A percentile compares a stretch with the other conserved stretches of the same genome.
These are phyloP conservation scores for Bisporella sp. DNA, from an alignment of 2,329 filamentous ascomycete species.

Conservation along the genomic window DNA sequence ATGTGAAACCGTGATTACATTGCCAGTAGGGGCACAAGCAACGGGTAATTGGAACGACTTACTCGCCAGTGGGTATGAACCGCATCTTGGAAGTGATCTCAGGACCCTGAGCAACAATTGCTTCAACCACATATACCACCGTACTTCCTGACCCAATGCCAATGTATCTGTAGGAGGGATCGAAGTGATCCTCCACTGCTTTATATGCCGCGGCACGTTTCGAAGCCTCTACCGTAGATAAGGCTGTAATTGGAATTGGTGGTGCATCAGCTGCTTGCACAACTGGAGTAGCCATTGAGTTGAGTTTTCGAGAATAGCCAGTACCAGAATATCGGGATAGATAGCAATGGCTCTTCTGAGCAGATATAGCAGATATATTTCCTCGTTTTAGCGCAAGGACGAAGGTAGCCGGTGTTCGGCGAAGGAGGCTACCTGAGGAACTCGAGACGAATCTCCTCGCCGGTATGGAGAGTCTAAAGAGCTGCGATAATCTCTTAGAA, in stretches of 20 bases:
- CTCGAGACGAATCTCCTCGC: no score
- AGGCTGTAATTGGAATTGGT: not conserved
- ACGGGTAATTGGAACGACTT: slow-evolving; percentile 8
- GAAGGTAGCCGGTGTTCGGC: no score
- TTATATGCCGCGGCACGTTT: slow-evolving; percentile 69
- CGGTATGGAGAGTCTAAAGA: no score
- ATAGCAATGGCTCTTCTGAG: no score
- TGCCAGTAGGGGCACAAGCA: not conserved
- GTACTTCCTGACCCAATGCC: slow-evolving; percentile 79
- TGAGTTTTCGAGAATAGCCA: not conserved
- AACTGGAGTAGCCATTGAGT: not conserved
- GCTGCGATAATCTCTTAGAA: no score
- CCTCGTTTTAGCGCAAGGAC: no score
- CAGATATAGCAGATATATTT: no score
- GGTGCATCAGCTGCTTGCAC: not conserved
- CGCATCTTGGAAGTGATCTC: slow-evolving; percentile 56
- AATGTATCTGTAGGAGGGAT: slow-evolving; percentile 53
- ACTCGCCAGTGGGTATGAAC: slow-evolving; percentile 78
- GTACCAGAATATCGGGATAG: no score
- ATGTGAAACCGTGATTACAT: not conserved
- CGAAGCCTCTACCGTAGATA: slow-evolving; percentile 55
- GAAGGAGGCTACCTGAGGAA: no score
- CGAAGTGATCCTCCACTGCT: slow-evolving; percentile 68
- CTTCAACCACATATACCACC: slow-evolving; percentile 79
- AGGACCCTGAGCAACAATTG: slow-evolving; percentile 57